phyloP scores from a whole-genome alignment of 257 asterid genomes.

The Solanum ossicruentum region DNA sequence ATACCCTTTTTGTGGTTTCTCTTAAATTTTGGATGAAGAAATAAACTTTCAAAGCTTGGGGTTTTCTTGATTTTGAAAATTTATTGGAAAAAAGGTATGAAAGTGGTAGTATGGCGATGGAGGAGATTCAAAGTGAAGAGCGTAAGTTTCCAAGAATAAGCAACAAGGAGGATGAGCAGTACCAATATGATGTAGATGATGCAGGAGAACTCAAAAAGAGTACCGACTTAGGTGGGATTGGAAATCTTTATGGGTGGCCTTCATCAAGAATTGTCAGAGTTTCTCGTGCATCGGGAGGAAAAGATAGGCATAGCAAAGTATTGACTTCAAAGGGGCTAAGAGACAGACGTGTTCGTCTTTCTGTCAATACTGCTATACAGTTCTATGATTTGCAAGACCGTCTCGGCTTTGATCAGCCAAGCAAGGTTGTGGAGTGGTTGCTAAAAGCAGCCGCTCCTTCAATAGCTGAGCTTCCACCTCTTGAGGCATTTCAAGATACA shows the following conservation, averaged over 20 bases:
- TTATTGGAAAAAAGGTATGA: conserved; percentile 32
- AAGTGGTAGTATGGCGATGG: conserved; percentile 41
- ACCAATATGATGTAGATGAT: conserved; percentile 28
- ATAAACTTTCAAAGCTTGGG: not conserved
- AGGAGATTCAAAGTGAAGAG: conserved; percentile 22
- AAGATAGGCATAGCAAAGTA: conserved; percentile 85
- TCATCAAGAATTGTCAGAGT: conserved; percentile 66
- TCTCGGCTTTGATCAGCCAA: conserved; percentile 76
- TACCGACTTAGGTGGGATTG: conserved; percentile 7
- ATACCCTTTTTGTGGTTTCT: not conserved
- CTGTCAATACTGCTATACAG: conserved; percentile 75
- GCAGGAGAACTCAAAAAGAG: conserved; percentile 23
- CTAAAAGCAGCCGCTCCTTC: conserved; percentile 61
- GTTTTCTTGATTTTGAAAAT: not conserved
- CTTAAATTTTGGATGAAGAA: not conserved
- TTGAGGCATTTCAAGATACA: conserved; percentile 42
- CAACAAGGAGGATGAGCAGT: conserved; percentile 35
- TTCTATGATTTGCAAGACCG: conserved; percentile 84
- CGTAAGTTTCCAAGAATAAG: conserved; percentile 29
- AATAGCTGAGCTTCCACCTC: conserved; percentile 57
- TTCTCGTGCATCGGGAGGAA: conserved; percentile 68
- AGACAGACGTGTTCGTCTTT: conserved; percentile 74
- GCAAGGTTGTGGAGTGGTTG: conserved; percentile 95
- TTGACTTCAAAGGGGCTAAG: conserved; percentile 68
- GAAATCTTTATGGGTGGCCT: conserved; percentile 45